Evolutionary conservation across 768 basidiomycete species (phyloP).

Genomic region (Favolaschia claudopus): DNA sequence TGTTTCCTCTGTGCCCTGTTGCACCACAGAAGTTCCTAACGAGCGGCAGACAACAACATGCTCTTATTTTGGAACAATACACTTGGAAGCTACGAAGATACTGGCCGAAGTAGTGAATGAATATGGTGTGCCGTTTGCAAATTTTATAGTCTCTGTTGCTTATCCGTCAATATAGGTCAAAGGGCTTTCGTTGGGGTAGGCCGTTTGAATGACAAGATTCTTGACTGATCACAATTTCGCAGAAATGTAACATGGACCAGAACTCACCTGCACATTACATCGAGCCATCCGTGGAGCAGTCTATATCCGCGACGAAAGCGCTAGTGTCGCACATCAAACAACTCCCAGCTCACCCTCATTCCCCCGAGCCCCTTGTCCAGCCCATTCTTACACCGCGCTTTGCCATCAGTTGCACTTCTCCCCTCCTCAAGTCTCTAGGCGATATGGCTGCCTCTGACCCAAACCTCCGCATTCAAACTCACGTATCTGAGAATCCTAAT

Average conservation of each 20-base stretch:
- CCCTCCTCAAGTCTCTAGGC: conserved; percentile 72
- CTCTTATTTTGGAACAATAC: conserved; percentile 89
- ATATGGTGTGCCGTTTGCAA: conserved; percentile 53
- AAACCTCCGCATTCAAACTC: conserved; percentile 85
- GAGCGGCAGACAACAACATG: conserved; percentile 84
- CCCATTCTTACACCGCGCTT: conserved; percentile 97
- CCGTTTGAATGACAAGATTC: background rate
- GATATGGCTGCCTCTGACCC: conserved; percentile 65
- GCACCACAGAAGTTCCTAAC: background rate
- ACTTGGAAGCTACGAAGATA: conserved; percentile 80
- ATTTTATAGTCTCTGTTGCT: background rate
- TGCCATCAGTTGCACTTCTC: conserved; percentile 84
- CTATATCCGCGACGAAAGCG: conserved; percentile 65
- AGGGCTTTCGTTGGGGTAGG: conserved; percentile 86
- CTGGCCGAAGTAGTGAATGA: conserved; percentile 78
- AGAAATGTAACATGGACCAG: conserved; percentile 94
- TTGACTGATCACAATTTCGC: conserved; percentile 8
- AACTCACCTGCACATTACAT: conserved; percentile 73
- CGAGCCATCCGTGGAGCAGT: conserved; percentile 65
- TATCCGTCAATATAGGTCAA: conserved; percentile 57
- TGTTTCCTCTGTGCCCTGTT: conserved; percentile 36
- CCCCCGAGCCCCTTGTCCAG: conserved; percentile 70
- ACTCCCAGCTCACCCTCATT: conserved; percentile 45
- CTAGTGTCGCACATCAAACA: conserved; percentile 76
- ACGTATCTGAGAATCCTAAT: conserved; percentile 83